These are phyloP conservation scores for Diaporthe amygdali DNA, from an alignment of 2,329 filamentous ascomycete species.

Conservation along the genomic window DNA sequence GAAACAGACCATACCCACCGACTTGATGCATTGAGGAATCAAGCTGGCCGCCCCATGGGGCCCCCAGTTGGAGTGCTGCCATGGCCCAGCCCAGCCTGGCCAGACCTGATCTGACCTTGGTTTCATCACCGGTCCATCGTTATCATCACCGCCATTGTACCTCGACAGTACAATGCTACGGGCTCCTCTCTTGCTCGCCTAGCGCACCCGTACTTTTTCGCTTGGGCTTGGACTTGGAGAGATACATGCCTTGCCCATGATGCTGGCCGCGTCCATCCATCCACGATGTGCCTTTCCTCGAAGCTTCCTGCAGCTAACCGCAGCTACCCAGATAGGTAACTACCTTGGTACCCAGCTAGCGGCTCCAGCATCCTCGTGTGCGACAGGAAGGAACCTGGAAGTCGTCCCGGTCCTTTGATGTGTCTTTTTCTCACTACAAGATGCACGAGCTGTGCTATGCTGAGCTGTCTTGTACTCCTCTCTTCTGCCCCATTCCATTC, in stretches of 20 bases:
- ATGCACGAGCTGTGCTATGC: background rate
- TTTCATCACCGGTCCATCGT: background rate
- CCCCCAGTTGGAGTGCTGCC: background rate
- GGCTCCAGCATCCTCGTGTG: too few species aligned
- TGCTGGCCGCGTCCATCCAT: background rate
- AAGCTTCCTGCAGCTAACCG: background rate
- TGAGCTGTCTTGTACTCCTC: background rate
- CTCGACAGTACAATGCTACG: too few species aligned
- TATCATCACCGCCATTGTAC: background rate
- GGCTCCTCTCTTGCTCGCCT: too few species aligned
- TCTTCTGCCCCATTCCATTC: background rate
- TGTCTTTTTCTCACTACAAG: too few species aligned
- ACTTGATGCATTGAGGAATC: background rate
- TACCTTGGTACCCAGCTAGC: too few species aligned
- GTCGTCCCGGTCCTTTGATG: too few species aligned
- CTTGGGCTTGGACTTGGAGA: background rate
- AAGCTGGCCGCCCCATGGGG: background rate
- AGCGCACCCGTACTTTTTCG: background rate
- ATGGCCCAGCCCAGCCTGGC: background rate
- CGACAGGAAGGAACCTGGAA: background rate
- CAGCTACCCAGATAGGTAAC: background rate
- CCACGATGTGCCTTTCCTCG: background rate
- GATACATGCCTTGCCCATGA: background rate
- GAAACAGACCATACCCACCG: background rate
- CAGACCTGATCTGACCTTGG: slow-evolving; percentile 3